Base-by-base conservation (phyloP, 805 yeast species). In the Lipomyces spencermartinsiae region DNA sequence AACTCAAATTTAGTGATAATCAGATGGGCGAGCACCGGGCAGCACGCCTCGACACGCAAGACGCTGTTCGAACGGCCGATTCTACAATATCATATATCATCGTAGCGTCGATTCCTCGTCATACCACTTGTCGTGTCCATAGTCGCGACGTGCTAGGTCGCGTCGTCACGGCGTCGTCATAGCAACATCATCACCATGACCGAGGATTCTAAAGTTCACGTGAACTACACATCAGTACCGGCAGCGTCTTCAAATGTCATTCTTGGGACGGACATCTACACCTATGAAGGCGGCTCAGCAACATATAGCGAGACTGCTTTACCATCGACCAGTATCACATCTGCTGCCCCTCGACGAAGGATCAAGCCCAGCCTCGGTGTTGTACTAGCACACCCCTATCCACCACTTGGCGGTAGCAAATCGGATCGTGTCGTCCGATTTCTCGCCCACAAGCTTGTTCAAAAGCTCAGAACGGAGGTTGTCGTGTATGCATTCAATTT, bases 311-410 rank as follows among this genome's bases (percentile, higher is more conserved):
- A 49, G 31, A 49, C 62, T 35, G 65, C 58, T 6, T 29, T 62
- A 31, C 62, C 62, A 16, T 43, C 51, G 3, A 39, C 59, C 49
- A 57, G 16, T 31, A 16, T 39, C 31, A 39, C 63, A 9, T 34
- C 59, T 25, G 56, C 62, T 29, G 59, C 57, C 58, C 61, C 43
- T 35, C 59, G 54, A 62, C 59, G 9, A 49, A 39, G 33, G 49
- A n/a, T 57, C 19, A 34, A 59, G 39, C 71, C 71, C n/a, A 25
- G 46, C 7, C 58, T 68, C 8, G 71, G 71, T 4, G 69, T 66
- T 29, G 72, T 69, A 25, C 58, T 69, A 53, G 67, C 71, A 7
- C 72, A 69, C 58, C 71, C 72, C 25, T 69, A 69, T 57, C 70
- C 72, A 12, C 72, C 72, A 5, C 59, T 68, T 1, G 72, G 72